These are phyloP conservation scores for Leishmania gerbilli DNA, from an alignment of 208 protist species.

Conservation along the genomic window DNA sequence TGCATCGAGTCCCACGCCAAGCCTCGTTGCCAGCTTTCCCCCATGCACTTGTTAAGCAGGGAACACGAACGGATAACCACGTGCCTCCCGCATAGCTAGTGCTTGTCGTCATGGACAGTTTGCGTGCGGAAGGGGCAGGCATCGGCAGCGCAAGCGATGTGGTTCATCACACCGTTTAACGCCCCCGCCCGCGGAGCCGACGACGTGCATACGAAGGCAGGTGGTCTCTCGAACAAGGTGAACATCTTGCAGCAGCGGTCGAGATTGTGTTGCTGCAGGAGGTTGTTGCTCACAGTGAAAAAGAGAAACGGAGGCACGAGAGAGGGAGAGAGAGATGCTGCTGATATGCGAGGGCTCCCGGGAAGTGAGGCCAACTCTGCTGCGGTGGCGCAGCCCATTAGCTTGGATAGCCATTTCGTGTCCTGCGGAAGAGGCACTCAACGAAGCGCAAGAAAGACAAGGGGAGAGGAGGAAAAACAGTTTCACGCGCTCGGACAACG, in stretches of 20 bases:
- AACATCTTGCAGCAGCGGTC: constrained; percentile 14
- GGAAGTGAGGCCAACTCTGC: not conserved
- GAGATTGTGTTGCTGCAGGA: constrained; percentile 14
- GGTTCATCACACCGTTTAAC: not conserved
- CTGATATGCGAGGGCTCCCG: not conserved
- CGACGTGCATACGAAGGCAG: not conserved
- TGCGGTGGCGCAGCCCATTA: not conserved
- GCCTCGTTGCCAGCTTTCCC: not conserved
- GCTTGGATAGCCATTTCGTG: not conserved
- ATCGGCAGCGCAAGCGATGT: not conserved
- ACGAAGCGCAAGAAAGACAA: not conserved
- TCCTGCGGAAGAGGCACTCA: not conserved
- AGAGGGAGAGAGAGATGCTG: not conserved
- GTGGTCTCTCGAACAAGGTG: not conserved
- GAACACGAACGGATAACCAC: constrained; percentile 53
- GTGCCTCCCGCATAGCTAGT: constrained; percentile 13
- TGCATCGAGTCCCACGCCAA: constrained; percentile 37
- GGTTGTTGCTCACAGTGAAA: constrained; percentile 9
- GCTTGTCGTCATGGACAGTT: not conserved
- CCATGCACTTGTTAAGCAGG: not conserved
- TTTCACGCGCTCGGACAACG: not conserved
- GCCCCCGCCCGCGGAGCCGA: not conserved
- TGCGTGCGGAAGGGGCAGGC: not conserved
- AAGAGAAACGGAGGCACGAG: not conserved
- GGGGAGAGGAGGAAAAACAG: not conserved